Evolutionary conservation across 495 filamentous ascomycete species (phyloP).

Genomic region (Neurospora tetraspora): DNA sequence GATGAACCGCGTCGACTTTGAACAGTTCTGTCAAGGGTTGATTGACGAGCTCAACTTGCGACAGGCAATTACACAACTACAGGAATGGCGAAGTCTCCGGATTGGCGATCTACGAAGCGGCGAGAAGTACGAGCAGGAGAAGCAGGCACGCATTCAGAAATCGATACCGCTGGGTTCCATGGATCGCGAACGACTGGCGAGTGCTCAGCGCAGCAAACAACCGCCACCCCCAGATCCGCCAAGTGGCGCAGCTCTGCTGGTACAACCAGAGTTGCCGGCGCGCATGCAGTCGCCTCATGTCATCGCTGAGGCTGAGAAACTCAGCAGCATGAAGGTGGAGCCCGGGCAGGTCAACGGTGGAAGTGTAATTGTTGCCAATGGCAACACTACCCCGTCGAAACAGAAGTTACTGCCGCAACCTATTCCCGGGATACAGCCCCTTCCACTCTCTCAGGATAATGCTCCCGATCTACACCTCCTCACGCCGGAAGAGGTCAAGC

Average conservation of each 20-base stretch:
- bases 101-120: conserved; percentile 77
- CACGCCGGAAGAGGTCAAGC: conserved; percentile 70
- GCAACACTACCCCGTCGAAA: conserved; percentile 18
- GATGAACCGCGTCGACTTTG: conserved; percentile 90
- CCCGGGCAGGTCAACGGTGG: conserved; percentile 27
- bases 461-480: conserved; percentile 77
- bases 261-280: conserved; percentile 64
- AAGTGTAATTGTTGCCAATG: conserved; percentile 32
- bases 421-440: conserved; percentile 47
- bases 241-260: conserved; percentile 58
- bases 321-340: conserved; percentile 20
- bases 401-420: conserved; percentile 36
- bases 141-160: conserved; percentile 61
- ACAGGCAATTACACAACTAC: conserved; percentile 79
- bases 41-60: conserved; percentile 86
- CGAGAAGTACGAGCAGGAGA: conserved; percentile 93
- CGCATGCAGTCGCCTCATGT: conserved; percentile 23
- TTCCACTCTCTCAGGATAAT: conserved; percentile 64
- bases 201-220: conserved; percentile 47
- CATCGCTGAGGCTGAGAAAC: conserved; percentile 5
- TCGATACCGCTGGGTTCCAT: conserved; percentile 63
- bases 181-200: conserved; percentile 65
- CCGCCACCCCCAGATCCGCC: conserved; percentile 56
- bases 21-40: conserved; percentile 69
- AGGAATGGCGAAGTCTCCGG: conserved; percentile 82